Evolutionary conservation across 176 grass and related monocot species (phyloP).

Genomic region (Cenchrus purpureus): DNA sequence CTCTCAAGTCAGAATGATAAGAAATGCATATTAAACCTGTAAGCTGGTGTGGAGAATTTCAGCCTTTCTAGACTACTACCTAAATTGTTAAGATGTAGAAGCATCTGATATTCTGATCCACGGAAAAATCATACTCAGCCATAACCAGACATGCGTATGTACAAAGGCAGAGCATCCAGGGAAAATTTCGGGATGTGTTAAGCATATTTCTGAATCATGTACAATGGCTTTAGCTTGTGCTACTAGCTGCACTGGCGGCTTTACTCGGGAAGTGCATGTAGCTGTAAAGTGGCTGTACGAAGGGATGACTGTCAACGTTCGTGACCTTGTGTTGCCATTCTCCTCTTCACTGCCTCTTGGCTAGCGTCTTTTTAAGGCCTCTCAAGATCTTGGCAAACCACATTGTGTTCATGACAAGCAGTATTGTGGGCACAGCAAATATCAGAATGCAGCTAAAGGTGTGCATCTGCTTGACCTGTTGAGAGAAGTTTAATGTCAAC

Average conservation of each 20-base stretch:
- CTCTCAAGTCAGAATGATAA: conserved; percentile 18
- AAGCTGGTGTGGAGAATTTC: conserved; percentile 1
- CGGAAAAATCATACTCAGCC: conserved; percentile 31
- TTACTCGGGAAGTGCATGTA: conserved; percentile 29
- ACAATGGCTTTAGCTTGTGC: conserved; percentile 40
- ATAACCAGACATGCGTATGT: conserved; percentile 42
- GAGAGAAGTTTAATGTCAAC: conserved; percentile 43
- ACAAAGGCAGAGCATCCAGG: conserved; percentile 43
- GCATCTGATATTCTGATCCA: conserved; percentile 18
- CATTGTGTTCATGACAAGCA: conserved; percentile 83
- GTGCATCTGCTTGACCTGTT: conserved; percentile 74
- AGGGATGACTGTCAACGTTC: conserved; percentile 20
- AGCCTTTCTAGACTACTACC: conserved; percentile 20
- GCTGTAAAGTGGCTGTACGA: conserved; percentile 38
- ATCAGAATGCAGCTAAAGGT: conserved; percentile 65
- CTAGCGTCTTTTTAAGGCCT: conserved; percentile 85
- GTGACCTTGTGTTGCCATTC: conserved; percentile 33
- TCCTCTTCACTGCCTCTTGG: conserved; percentile 86
- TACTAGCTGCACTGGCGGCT: conserved; percentile 26
- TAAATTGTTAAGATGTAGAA: conserved; percentile 20
- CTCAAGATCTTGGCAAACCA: conserved; percentile 98
- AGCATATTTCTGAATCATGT: conserved; percentile 40
- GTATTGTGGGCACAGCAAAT: conserved; percentile 72
- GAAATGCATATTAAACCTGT: neutral
- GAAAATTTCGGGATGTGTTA: conserved; percentile 21